Conservation (phyloP, 2,329 filamentous ascomycete species). For the Periconia macrospinosa region DNA sequence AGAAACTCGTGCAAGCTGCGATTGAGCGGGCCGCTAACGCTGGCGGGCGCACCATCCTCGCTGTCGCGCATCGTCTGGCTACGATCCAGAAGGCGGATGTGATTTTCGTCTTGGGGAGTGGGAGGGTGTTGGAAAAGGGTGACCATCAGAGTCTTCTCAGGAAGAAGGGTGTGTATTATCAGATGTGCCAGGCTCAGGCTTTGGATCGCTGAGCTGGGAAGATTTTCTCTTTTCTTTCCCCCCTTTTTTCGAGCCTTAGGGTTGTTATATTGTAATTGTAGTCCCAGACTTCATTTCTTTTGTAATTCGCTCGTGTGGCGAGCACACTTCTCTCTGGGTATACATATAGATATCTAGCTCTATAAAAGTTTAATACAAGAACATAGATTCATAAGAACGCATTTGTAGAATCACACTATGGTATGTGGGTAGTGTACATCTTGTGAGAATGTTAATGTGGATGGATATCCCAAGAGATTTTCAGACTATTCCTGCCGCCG, state of each 20-base stretch:
- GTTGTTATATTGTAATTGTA: background rate
- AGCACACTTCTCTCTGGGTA: too few relatives aligned
- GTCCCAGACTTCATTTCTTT: background rate
- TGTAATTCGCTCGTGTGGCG: too few relatives aligned
- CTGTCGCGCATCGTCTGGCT: slow-evolving; percentile 29
- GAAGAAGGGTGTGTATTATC: slow-evolving; percentile 37
- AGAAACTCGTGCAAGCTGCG: slow-evolving; percentile 27
- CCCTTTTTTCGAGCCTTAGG: background rate
- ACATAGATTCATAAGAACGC: too few relatives aligned
- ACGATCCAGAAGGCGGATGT: slow-evolving; percentile 34
- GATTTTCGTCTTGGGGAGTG: slow-evolving; percentile 30
- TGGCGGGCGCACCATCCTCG: slow-evolving; percentile 22
- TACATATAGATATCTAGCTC: too few relatives aligned
- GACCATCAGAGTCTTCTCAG: slow-evolving; percentile 33
- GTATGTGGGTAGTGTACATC: too few relatives aligned
- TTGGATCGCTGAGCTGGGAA: slow-evolving; percentile 30
- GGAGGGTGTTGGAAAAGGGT: slow-evolving; percentile 26
- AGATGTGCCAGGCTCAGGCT: slow-evolving; percentile 45
- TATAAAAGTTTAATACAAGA: too few relatives aligned
- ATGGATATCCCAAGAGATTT: too few relatives aligned
- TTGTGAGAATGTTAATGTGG: too few relatives aligned
- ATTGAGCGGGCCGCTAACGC: slow-evolving; percentile 23
- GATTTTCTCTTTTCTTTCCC: background rate
- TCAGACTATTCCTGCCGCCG: too few relatives aligned
- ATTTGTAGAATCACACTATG: too few relatives aligned